A percentile compares a stretch with the other conserved stretches of the same genome.
Evolutionary conservation across 208 protist genomes (phyloP).

Genomic region (Balamuthia mandrillaris): DNA sequence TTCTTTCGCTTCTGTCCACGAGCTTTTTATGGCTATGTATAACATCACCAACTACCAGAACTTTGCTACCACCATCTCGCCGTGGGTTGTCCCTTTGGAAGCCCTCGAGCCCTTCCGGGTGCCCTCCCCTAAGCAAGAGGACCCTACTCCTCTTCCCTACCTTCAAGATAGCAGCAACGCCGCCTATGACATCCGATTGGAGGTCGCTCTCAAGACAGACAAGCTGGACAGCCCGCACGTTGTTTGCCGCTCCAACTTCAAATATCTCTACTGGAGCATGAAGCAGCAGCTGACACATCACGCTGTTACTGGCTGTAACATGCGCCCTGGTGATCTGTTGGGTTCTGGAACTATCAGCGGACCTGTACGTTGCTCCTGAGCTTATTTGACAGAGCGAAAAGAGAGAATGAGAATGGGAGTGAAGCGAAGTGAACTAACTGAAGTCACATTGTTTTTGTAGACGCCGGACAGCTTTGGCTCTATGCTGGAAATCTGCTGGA

Average conservation of each 20-base stretch:
- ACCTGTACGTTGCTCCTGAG: not conserved
- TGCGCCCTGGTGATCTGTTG: constrained; percentile 78
- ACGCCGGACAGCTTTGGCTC: constrained; percentile 71
- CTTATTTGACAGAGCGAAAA: no score
- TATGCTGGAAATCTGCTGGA: constrained; percentile 81
- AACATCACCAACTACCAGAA: constrained; percentile 37
- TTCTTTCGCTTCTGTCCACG: not conserved
- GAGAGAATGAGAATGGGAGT: no score
- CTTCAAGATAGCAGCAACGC: constrained; percentile 44
- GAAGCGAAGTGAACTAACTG: not conserved
- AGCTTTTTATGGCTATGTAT: not conserved
- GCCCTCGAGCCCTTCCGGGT: constrained; percentile 77
- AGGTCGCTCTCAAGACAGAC: constrained; percentile 43
- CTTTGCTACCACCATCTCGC: constrained; percentile 81
- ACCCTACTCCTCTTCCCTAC: constrained; percentile 71
- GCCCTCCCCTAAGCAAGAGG: constrained; percentile 34
- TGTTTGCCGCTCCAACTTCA: constrained; percentile 73
- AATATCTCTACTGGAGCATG: constrained; percentile 82
- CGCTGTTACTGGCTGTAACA: constrained; percentile 80
- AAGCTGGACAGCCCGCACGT: not conserved
- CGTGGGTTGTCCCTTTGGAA: constrained; percentile 84
- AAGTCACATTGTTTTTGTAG: not conserved
- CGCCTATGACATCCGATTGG: constrained; percentile 16
- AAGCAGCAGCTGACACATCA: constrained; percentile 84
- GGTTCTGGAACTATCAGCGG: constrained; percentile 81